Percentiles rank a stretch among this genome's conserved stretches.
phyloP scores from a whole-genome alignment of 2,329 filamentous ascomycete genomes.

The Cercospora zeina region DNA sequence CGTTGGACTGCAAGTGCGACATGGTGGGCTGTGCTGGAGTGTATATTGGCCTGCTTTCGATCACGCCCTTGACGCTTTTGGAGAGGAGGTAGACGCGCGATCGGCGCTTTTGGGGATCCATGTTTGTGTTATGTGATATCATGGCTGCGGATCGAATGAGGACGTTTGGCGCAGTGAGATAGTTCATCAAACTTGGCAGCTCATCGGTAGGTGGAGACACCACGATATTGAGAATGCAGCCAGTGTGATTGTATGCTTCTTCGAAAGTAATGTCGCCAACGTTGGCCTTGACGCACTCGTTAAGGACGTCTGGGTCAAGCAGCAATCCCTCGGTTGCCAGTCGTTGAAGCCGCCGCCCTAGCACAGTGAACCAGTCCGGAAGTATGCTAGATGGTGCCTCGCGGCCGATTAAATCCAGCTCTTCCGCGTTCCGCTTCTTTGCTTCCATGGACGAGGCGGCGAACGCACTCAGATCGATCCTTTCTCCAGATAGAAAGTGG shows the following conservation, averaged over 20 bases:
- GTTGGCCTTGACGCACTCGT: slow-evolving; percentile 80
- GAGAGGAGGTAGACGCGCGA: slow-evolving; percentile 62
- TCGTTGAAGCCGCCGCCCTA: slow-evolving; percentile 65
- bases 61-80: slow-evolving; percentile 71
- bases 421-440: slow-evolving; percentile 24
- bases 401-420: slow-evolving; percentile 6
- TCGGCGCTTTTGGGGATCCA: slow-evolving; percentile 61
- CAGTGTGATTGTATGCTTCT: slow-evolving; percentile 83
- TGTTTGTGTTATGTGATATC: slow-evolving; percentile 72
- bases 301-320: slow-evolving; percentile 69
- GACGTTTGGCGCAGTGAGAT: slow-evolving; percentile 90
- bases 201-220: slow-evolving; percentile 75
- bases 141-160: slow-evolving; percentile 79
- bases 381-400: slow-evolving; percentile 60
- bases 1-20: not conserved
- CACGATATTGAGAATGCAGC: slow-evolving; percentile 87
- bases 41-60: slow-evolving; percentile 69
- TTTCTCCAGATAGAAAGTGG: slow-evolving; percentile 71
- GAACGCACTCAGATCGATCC: slow-evolving; percentile 82
- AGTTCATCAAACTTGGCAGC: slow-evolving; percentile 83
- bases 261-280: slow-evolving; percentile 90
- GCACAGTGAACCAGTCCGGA: slow-evolving; percentile 52
- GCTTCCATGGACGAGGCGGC: slow-evolving; percentile 46
- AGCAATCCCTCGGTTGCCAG: slow-evolving; percentile 79
- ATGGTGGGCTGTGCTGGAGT: slow-evolving; percentile 44